phyloP scores from a whole-genome alignment of 2,329 filamentous ascomycete genomes.

The Aspergillus phoenicis region DNA sequence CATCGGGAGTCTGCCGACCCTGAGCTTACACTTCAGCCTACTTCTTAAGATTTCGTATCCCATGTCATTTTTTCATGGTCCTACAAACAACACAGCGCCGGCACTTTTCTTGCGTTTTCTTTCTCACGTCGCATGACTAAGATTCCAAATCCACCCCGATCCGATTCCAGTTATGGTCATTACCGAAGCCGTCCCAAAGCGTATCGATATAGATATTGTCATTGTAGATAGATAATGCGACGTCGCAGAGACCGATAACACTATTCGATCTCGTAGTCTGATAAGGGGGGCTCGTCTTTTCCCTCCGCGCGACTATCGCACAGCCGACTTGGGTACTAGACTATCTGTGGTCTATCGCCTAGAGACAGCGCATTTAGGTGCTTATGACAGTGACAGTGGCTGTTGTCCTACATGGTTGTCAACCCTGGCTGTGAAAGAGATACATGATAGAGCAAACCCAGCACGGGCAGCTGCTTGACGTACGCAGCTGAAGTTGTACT shows the following conservation, averaged over 20 bases:
- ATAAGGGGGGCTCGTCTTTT: not conserved
- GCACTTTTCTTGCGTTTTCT: not conserved
- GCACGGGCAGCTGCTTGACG: not conserved
- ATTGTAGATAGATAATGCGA: not conserved
- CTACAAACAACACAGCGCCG: too few relatives aligned
- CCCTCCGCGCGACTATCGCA: not conserved
- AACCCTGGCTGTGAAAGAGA: not conserved
- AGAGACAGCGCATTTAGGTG: slow-evolving; percentile 4
- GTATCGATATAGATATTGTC: not conserved
- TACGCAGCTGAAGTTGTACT: slow-evolving; percentile 9
- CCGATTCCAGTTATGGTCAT: not conserved
- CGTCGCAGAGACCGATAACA: not conserved
- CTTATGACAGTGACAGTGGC: slow-evolving; percentile 7
- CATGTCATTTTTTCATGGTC: too few relatives aligned
- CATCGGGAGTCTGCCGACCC: not conserved
- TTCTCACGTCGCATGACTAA: slow-evolving; percentile 2
- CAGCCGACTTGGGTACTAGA: not conserved
- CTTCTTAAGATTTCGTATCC: not conserved
- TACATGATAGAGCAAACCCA: not conserved
- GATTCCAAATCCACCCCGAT: not conserved
- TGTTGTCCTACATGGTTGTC: slow-evolving; percentile 6
- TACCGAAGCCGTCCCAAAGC: not conserved
- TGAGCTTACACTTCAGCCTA: not conserved
- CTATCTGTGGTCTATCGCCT: not conserved
- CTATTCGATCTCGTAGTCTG: not conserved